Base-by-base conservation (phyloP, 2,329 filamentous ascomycete genomes). In the Colletotrichum caudatum region DNA sequence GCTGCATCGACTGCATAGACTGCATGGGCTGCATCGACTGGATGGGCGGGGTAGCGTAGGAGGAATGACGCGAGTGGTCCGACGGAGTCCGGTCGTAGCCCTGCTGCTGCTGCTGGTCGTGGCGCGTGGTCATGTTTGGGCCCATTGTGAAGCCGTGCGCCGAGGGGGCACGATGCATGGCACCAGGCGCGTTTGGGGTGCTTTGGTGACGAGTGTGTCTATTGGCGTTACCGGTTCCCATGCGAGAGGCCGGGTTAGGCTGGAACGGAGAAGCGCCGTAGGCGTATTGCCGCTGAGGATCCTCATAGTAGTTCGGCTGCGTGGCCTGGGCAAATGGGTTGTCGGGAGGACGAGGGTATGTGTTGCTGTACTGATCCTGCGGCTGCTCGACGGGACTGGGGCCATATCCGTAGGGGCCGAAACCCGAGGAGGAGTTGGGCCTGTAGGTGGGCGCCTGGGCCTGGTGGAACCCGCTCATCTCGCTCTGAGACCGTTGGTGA, bases 121-220 rank as follows among this genome's bases (percentile, higher is more conserved):
- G 63, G 3, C 62, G 69, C 35, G 63, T 41, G 23, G 56, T 33
- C 66, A 72, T 69, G 61, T 69, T 72, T 9, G 74, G 60, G 35
- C 64, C 50, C 18, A 72, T 59, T 3, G 73, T 57, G 48, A 74
- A 75, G 29, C 66, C 74, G 61, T 73, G 73, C 56, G 66, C 54
- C 5, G 73, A 70, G 16, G 73, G 63, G 50, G 66, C 59, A 46
- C 66, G 66, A 26, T 73, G 71, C 73, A 73, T 71, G 23, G 46
- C 60, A 61, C 72, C 72, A 29, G 69, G 68, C 46, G 69, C 72
- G 48, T 64, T 74, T 5, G 79, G 78, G 16, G 76, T 78, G 64
- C 78, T 81, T 70, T 79, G 78, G 50, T 80, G 78, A 26, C 79
- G 79, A 5, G 62, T 66, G 66, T 81, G 78, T 51, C 76, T 74